Evolutionary conservation across 805 yeast genomes (phyloP).

Genomic region (Kluyveromyces wickerhamii): DNA sequence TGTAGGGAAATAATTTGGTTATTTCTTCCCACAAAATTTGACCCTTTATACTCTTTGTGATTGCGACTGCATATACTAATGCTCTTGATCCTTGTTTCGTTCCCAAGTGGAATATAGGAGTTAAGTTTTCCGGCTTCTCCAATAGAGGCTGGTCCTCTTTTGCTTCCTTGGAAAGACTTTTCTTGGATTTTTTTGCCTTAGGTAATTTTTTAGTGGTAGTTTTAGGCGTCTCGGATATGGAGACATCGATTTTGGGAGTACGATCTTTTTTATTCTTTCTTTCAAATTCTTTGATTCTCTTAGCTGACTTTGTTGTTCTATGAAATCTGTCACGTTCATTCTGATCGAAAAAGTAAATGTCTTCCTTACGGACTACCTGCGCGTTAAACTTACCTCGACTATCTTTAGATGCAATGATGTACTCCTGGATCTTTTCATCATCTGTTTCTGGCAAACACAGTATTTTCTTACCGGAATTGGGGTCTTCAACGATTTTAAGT

Average conservation of each 20-base stretch:
- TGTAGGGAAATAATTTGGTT: constrained; percentile 37
- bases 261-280: constrained; percentile 5
- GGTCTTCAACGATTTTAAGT: constrained; percentile 15
- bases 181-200: background rate
- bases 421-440: constrained; percentile 14
- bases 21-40: constrained; percentile 64
- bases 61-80: constrained; percentile 57
- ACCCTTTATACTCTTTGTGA: constrained; percentile 52
- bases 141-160: background rate
- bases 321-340: constrained; percentile 24
- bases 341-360: constrained; percentile 29
- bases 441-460: constrained; percentile 19
- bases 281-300: constrained; percentile 26
- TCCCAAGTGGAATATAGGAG: constrained; percentile 19
- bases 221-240: background rate
- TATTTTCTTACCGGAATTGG: constrained; percentile 14
- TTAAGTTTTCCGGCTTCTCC: background rate
- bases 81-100: constrained; percentile 42
- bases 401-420: constrained; percentile 23
- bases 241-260: background rate
- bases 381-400: constrained; percentile 17
- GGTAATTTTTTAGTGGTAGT: constrained; percentile 2
- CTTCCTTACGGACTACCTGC: constrained; percentile 25
- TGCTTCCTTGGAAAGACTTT: constrained; percentile 1
- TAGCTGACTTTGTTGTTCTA: constrained; percentile 24